These are phyloP conservation scores for Elaeis oleifera DNA, from an alignment of 202 grass and related monocot species.

Conservation along the genomic window DNA sequence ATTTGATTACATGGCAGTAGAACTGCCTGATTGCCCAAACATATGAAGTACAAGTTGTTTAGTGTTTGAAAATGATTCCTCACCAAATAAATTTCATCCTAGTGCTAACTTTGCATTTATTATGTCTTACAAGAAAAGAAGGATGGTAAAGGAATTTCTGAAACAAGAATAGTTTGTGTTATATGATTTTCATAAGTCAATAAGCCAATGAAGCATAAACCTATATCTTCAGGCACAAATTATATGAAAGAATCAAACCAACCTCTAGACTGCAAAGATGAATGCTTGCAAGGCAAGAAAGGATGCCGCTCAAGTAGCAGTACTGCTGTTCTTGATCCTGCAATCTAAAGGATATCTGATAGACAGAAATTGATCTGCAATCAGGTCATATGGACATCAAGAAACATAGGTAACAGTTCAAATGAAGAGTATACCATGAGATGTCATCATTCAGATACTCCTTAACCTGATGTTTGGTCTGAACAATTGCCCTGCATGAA, in stretches of 20 bases:
- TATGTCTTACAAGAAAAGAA: too few relatives aligned
- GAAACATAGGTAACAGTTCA: not conserved
- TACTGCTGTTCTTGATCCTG: conserved; percentile 65
- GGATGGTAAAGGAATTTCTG: too few relatives aligned
- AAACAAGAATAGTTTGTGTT: too few relatives aligned
- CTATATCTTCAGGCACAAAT: too few relatives aligned
- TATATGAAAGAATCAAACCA: not conserved
- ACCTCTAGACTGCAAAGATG: conserved; percentile 66
- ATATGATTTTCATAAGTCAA: too few relatives aligned
- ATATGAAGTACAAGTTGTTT: too few relatives aligned
- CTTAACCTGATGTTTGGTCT: conserved; percentile 49
- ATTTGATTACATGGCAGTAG: too few relatives aligned
- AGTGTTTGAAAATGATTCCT: too few relatives aligned
- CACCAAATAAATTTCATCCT: too few relatives aligned
- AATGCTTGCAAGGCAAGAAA: conserved; percentile 70
- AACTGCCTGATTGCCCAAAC: too few relatives aligned
- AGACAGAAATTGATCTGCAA: conserved; percentile 7
- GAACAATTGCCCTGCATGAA: conserved; percentile 49
- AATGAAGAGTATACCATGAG: conserved; percentile 25
- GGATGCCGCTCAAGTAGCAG: conserved; percentile 51
- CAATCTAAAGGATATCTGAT: conserved; percentile 49
- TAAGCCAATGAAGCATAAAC: too few relatives aligned
- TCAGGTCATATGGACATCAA: not conserved
- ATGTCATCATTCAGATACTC: conserved; percentile 20
- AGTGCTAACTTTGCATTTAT: too few relatives aligned